phyloP scores from a whole-genome alignment of 352 stramenopile genomes.

The Phytophthora citrophthora region DNA sequence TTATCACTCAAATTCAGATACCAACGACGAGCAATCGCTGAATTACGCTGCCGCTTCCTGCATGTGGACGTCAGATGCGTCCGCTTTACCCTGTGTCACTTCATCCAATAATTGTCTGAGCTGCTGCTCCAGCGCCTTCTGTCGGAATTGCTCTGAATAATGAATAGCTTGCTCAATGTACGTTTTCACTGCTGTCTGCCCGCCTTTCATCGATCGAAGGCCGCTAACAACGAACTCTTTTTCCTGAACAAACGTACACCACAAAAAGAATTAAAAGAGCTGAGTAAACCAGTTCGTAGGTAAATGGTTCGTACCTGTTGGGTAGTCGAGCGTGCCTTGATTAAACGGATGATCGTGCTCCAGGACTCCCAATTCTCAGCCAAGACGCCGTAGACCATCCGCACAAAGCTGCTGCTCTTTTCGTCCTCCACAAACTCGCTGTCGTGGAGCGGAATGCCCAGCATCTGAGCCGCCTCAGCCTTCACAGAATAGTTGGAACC shows the following conservation, averaged over 20 bases:
- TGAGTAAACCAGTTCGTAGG: neutral
- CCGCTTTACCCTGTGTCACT: slow-evolving; percentile 15
- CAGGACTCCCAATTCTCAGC: slow-evolving; percentile 86
- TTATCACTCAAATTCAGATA: slow-evolving; percentile 29
- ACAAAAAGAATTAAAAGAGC: neutral
- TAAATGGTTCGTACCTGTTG: slow-evolving; percentile 54
- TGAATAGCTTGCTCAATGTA: slow-evolving; percentile 78
- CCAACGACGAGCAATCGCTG: slow-evolving; percentile 13
- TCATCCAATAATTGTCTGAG: slow-evolving; percentile 51
- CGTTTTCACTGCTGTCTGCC: slow-evolving; percentile 59
- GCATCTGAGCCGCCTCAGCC: slow-evolving; percentile 73
- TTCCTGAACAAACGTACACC: slow-evolving; percentile 44
- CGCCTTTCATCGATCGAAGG: slow-evolving; percentile 76
- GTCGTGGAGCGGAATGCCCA: slow-evolving; percentile 82
- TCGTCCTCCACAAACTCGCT: slow-evolving; percentile 58
- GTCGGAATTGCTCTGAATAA: slow-evolving; percentile 74
- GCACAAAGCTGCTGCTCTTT: slow-evolving; percentile 65
- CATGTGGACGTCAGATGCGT: slow-evolving; percentile 6
- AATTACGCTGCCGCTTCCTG: slow-evolving; percentile 27
- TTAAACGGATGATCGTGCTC: slow-evolving; percentile 84
- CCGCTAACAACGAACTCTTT: slow-evolving; percentile 81
- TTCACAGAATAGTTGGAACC: slow-evolving; percentile 83
- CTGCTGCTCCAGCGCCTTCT: slow-evolving; percentile 56
- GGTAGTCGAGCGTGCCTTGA: slow-evolving; percentile 72
- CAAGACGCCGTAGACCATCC: slow-evolving; percentile 76